phyloP scores from a whole-genome alignment of 129 eudicot genomes.

The Pulicaria dysenterica region DNA sequence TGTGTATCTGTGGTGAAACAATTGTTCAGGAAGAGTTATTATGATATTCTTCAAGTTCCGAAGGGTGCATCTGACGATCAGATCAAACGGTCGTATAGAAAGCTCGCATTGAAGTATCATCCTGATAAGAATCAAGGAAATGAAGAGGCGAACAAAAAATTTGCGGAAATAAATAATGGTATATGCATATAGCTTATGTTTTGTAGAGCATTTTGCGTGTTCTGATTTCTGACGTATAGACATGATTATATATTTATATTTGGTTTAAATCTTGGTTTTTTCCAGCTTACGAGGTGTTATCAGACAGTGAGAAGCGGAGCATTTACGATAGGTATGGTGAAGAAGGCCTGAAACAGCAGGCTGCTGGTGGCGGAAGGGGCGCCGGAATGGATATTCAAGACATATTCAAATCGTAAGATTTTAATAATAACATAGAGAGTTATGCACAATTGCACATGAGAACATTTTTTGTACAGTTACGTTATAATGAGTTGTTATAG shows the following conservation, averaged over 20 bases:
- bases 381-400: constrained; percentile 95
- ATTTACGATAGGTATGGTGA: constrained; percentile 93
- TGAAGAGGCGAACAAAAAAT: constrained; percentile 90
- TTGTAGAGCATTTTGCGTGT: neutral
- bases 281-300: constrained; percentile 89
- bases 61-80: constrained; percentile 90
- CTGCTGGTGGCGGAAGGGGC: constrained; percentile 97
- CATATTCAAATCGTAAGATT: constrained; percentile 83
- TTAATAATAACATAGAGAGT: neutral
- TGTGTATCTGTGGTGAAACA: neutral
- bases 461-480: too few relatives aligned
- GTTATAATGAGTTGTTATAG: too few relatives aligned
- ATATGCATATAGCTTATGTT: neutral
- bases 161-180: constrained; percentile 88
- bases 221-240: neutral
- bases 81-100: constrained; percentile 81
- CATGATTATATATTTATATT: neutral
- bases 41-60: constrained; percentile 77
- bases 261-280: constrained; percentile 1
- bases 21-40: constrained; percentile 68
- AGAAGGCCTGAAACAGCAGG: constrained; percentile 95
- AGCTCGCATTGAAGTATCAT: constrained; percentile 88
- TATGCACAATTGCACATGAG: too few relatives aligned
- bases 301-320: constrained; percentile 89
- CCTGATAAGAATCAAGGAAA: constrained; percentile 94